A percentile compares a stretch with the other conserved stretches of the same genome.
These are phyloP conservation scores for Annulohypoxylon moriforme DNA, from an alignment of 495 filamentous ascomycete genomes.

Conservation along the genomic window DNA sequence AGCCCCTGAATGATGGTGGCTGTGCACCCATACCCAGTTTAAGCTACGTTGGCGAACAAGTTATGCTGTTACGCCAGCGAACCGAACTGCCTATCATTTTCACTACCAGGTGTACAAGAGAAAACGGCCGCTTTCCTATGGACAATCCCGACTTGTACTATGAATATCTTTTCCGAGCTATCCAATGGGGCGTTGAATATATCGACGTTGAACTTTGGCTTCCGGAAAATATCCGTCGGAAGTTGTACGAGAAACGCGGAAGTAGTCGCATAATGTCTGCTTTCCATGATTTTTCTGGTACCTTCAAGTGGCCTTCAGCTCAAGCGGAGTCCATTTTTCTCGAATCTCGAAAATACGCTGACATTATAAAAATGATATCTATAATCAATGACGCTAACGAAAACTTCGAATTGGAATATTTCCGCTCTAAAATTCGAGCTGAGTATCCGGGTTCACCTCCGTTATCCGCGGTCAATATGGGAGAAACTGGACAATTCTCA, in stretches of 20 bases:
- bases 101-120: conserved; percentile 80
- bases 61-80: conserved; percentile 83
- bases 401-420: conserved; percentile 89
- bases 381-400: conserved; percentile 81
- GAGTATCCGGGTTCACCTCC: conserved; percentile 72
- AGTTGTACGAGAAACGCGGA: conserved; percentile 74
- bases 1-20: conserved; percentile 68
- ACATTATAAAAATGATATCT: conserved; percentile 90
- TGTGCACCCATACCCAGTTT: conserved; percentile 75
- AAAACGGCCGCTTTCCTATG: conserved; percentile 87
- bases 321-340: conserved; percentile 75
- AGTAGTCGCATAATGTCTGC: conserved; percentile 85
- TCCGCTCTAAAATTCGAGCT: conserved; percentile 77
- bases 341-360: conserved; percentile 76
- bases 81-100: conserved; percentile 89
- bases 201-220: conserved; percentile 89
- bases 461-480: conserved; percentile 88
- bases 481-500: conserved; percentile 82
- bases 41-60: conserved; percentile 84
- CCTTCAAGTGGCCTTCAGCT: conserved; percentile 81
- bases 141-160: conserved; percentile 78
- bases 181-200: conserved; percentile 89
- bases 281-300: conserved; percentile 86
- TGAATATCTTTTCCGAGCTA: conserved; percentile 78
- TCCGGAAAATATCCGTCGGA: conserved; percentile 75